Evolutionary conservation across 805 yeast species (phyloP).

Genomic region (Pichia thaimueangensis): DNA sequence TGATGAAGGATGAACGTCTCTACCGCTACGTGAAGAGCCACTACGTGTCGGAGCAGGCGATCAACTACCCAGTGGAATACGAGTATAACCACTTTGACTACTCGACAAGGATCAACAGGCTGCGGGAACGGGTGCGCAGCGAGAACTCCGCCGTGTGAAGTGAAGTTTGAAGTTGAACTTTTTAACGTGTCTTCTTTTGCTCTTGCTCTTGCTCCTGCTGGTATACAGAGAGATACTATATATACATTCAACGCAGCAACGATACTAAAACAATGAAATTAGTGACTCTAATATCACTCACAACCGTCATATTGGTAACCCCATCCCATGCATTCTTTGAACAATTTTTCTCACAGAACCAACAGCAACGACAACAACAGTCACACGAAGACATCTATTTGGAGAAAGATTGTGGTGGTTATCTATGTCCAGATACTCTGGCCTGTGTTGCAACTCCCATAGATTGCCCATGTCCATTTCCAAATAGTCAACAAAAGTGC

Average conservation of each 20-base stretch:
- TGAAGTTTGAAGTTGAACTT: no score
- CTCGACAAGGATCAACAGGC: constrained; percentile 15
- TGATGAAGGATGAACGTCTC: constrained; percentile 30
- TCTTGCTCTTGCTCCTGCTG: no score
- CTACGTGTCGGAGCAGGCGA: constrained; percentile 31
- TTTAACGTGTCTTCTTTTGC: no score
- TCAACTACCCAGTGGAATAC: constrained; percentile 37
- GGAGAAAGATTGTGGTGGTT: constrained; percentile 44
- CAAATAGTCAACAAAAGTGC: constrained; percentile 80
- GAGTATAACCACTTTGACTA: constrained; percentile 18
- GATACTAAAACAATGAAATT: no score
- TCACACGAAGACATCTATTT: constrained; percentile 28
- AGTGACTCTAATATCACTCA: no score
- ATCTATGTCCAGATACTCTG: constrained; percentile 78
- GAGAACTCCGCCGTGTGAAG: no score
- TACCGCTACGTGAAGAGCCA: constrained; percentile 31
- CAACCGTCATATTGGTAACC: not conserved
- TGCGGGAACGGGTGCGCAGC: not conserved
- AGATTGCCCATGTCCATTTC: constrained; percentile 89
- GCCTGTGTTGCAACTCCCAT: constrained; percentile 62
- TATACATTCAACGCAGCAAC: no score
- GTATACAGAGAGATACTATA: no score
- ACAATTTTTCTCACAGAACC: constrained; percentile 22
- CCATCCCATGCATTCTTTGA: constrained; percentile 13
- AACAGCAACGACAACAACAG: constrained; percentile 29